Conservation (phyloP, 2,329 filamentous ascomycete species). For the Aureobasidium sp. region DNA sequence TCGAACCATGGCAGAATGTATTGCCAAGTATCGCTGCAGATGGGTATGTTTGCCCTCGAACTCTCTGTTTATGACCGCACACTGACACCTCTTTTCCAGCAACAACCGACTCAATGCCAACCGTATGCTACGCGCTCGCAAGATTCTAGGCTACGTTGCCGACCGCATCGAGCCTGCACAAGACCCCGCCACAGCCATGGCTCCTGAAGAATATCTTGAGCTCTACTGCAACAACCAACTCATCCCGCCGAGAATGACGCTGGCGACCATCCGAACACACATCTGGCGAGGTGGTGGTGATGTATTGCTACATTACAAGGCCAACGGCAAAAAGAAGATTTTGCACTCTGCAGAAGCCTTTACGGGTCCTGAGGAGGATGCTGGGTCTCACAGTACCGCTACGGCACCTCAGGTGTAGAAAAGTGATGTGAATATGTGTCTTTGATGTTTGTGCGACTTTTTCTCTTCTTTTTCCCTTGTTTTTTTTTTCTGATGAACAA, state of each 20-base stretch:
- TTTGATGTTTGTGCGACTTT: neutral
- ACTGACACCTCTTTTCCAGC: slow-evolving; percentile 30
- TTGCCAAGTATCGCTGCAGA: slow-evolving; percentile 72
- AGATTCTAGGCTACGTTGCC: slow-evolving; percentile 85
- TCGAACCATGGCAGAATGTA: slow-evolving; percentile 62
- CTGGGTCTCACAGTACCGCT: neutral
- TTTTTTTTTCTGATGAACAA: neutral
- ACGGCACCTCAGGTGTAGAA: neutral
- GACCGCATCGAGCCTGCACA: slow-evolving; percentile 75
- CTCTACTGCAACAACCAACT: slow-evolving; percentile 66
- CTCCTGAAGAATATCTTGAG: slow-evolving; percentile 88
- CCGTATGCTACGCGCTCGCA: slow-evolving; percentile 89
- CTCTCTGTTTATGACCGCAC: slow-evolving; percentile 18
- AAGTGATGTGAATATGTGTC: neutral
- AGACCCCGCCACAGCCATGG: slow-evolving; percentile 42
- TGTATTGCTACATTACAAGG: slow-evolving; percentile 82
- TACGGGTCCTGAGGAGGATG: neutral
- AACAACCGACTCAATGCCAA: slow-evolving; percentile 94
- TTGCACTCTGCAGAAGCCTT: slow-evolving; percentile 17
- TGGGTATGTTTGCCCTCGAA: slow-evolving; percentile 41
- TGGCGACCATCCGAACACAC: slow-evolving; percentile 86
- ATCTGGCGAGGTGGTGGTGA: slow-evolving; percentile 95
- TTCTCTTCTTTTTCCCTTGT: neutral
- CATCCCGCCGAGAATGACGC: slow-evolving; percentile 73
- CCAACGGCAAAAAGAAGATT: slow-evolving; percentile 72